Conservation (phyloP, 139 green algal genomes). For the Coelastrella sp. region DNA sequence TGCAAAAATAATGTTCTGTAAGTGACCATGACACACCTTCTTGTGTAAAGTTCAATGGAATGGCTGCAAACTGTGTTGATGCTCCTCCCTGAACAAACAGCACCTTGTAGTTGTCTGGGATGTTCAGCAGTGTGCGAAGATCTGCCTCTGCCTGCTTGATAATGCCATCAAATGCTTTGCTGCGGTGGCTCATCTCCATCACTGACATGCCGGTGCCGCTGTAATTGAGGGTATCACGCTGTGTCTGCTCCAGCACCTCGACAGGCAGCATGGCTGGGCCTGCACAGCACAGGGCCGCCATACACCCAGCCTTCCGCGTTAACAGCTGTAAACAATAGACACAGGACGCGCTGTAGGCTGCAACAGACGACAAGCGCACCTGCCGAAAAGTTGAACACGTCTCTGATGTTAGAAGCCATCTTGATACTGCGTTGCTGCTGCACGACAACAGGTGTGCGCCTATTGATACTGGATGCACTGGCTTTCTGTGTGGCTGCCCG, state of each 20-base stretch:
- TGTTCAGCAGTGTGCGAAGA: constrained; percentile 90
- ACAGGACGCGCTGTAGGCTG: too few relatives aligned
- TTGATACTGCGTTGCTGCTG: background rate
- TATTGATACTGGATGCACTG: background rate
- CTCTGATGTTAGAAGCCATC: constrained; percentile 8
- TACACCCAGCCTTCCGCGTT: too few relatives aligned
- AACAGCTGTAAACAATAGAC: too few relatives aligned
- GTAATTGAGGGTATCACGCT: constrained; percentile 97
- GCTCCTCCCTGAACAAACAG: constrained; percentile 85
- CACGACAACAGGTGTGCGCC: background rate
- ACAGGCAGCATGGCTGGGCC: constrained; percentile 94
- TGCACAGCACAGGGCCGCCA: background rate
- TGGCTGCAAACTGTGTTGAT: constrained; percentile 93
- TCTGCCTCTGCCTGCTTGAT: constrained; percentile 93
- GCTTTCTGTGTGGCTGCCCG: background rate
- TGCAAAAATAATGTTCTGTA: background rate
- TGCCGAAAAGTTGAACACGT: constrained; percentile 71
- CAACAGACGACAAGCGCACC: background rate
- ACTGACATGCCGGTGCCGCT: constrained; percentile 92
- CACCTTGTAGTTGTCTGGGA: constrained; percentile 97
- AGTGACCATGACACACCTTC: constrained; percentile 33
- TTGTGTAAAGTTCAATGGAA: constrained; percentile 93
- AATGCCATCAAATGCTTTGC: constrained; percentile 96
- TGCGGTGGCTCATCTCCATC: constrained; percentile 99
- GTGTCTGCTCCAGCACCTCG: constrained; percentile 92